Base-by-base conservation (phyloP, 2,329 filamentous ascomycete species). In the Aspergillus bombycis region DNA sequence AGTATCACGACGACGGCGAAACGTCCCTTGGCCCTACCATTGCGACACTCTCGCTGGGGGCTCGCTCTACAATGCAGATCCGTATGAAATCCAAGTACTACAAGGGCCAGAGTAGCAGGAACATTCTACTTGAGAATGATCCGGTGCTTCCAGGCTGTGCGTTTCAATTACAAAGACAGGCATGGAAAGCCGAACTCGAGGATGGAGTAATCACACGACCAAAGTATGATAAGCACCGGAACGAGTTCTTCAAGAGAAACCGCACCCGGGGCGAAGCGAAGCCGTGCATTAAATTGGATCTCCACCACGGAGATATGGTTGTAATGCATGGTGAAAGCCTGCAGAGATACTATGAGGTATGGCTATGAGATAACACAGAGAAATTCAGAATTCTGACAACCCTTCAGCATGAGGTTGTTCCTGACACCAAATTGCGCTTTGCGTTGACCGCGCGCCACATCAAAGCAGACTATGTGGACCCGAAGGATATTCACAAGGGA, bases 1-100 rank as follows among this genome's bases (percentile, higher is more conserved):
- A 84, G 74, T 88, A 84, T 70, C 86, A 88, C 69, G 86, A 88
- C 67, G 86, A 88, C 59, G 86, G 86, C 26, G 86, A 88, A 72
- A 71, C 66, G 1, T 82, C 82, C 0, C 80, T 88, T 0, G 86
- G 86, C 0, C 82, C 84, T 0, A 84, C 82, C 0, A 85, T 88
- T 48, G 83, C 83, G 0, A 86, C 85, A 0, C 74, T 86, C 54
- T 86, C 83, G 0, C 76, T 88, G 0, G 86, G 86, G 3, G 78
- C 77, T 0, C 78, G 79, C 9, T 83, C 85, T 0, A 80, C 74
- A 0, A 88, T 88, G 85, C 72, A 70, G 3, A 69, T 88, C 43
- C 82, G 85, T 3, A 81, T 88, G 78, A 88, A 88, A 70, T 68
- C 69, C 1, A 83, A 82, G 56, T 83, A 86, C 68, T 80, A 72